phyloP scores from a whole-genome alignment of 164 flowering plant genomes.

The Vitis amurensis region DNA sequence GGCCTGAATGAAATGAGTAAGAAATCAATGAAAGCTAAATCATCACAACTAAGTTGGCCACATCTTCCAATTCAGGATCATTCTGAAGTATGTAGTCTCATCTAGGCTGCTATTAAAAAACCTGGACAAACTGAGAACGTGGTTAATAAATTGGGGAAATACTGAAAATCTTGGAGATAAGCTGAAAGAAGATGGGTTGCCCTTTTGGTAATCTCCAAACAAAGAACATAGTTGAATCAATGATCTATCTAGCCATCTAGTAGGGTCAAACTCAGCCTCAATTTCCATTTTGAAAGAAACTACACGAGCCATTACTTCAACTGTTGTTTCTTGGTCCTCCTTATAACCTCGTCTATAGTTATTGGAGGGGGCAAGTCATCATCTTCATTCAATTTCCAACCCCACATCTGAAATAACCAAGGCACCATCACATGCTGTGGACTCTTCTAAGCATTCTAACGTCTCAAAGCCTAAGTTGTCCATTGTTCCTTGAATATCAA shows the following conservation, averaged over 20 bases:
- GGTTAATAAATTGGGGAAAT: constrained; percentile 92
- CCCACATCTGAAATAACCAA: constrained; percentile 4
- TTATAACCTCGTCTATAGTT: too few relatives aligned
- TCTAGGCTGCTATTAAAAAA: constrained; percentile 96
- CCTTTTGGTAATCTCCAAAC: constrained; percentile 95
- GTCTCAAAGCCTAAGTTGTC: neutral
- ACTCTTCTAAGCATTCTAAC: neutral
- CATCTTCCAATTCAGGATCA: constrained; percentile 88
- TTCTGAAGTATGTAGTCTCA: constrained; percentile 95
- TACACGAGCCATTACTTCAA: too few relatives aligned
- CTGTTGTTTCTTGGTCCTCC: too few relatives aligned
- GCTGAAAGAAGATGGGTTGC: constrained; percentile 77
- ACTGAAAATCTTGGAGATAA: constrained; percentile 87
- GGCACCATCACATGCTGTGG: neutral
- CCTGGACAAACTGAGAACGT: constrained; percentile 98
- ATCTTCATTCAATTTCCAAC: constrained; percentile 6
- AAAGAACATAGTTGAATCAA: constrained; percentile 82
- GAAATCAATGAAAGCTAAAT: constrained; percentile 95
- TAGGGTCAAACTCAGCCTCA: constrained; percentile 96
- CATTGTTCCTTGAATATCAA: neutral
- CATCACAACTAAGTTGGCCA: constrained; percentile 94
- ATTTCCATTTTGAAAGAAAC: too few relatives aligned
- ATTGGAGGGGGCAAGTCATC: too few relatives aligned
- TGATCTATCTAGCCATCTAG: constrained; percentile 92
- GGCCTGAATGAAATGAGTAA: constrained; percentile 78